Base-by-base conservation (phyloP, 495 filamentous ascomycete genomes). In the Penicillium lagena region DNA sequence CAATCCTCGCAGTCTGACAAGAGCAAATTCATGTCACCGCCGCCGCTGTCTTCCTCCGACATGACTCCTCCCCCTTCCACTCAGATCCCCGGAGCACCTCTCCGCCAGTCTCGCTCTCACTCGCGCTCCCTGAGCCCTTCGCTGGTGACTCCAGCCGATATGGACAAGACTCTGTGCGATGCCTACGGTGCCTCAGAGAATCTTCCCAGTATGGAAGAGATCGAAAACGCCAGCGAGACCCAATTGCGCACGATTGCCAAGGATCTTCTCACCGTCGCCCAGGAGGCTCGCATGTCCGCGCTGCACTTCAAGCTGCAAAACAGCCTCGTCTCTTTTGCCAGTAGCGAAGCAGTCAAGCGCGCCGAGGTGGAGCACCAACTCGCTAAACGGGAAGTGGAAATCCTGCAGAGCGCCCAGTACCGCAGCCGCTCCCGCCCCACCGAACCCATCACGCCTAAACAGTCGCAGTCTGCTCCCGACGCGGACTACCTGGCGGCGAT, bases 221-320 rank as follows among this genome's bases (percentile, higher is more conserved):
- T 95, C 36, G 73, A 78, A 36, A 76, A 72, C 32, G 80, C 81
- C 29, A 70, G 73, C 6, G 64, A 76, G 22, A 68, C 73, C 1
- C 77, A 82, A 48, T 73, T 88, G 39, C 77, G 81, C 31, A 71
- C 66, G 29, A 78, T 91, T 40, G 75, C 79, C 31, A 66, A 70
- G 29, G 75, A 78, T 15, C 59, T 82, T 1, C 60, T 76, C 27
- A 55, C 60, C 9, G 64, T 76, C 7, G 63, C 81, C 7, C 68
- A 76, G 38, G 82, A 86, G 47, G 75, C 80, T 42, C 86, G 89
- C 39, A 87, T 88, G 73, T 84, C 86, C 37, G 83, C 87, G 1
- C 83, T 94, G 17, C 93, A 98, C 58, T 85, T 94, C 71, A 95
- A 93, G 56, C 68, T 98, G 38, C 91, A 96, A 59, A 88, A 93